These are phyloP conservation scores for Fagus sylvatica DNA, from an alignment of 306 rosid genomes.

Conservation along the genomic window DNA sequence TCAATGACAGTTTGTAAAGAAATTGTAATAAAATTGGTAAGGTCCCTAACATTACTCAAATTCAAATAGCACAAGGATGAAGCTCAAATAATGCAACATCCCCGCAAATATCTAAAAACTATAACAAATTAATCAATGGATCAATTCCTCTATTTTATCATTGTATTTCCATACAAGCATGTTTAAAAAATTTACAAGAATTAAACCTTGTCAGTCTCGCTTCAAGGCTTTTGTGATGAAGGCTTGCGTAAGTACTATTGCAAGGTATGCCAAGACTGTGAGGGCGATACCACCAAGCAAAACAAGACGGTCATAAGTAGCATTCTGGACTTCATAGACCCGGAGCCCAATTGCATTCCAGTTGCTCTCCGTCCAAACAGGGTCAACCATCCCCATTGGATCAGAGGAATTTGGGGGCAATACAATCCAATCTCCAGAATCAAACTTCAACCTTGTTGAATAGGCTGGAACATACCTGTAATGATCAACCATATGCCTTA, in stretches of 20 bases:
- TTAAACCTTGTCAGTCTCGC: slow-evolving; percentile 53
- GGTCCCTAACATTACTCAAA: too few relatives aligned
- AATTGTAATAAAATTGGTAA: too few relatives aligned
- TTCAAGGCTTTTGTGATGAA: slow-evolving; percentile 61
- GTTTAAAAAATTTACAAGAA: background rate
- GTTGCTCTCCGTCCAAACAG: slow-evolving; percentile 96
- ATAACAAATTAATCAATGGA: slow-evolving; percentile 17
- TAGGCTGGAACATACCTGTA: slow-evolving; percentile 93
- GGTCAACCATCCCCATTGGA: slow-evolving; percentile 65
- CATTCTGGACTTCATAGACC: slow-evolving; percentile 59
- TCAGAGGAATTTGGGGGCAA: slow-evolving; percentile 75
- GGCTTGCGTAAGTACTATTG: slow-evolving; percentile 52
- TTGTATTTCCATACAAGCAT: slow-evolving; percentile 23
- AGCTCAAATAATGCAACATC: slow-evolving; percentile 42
- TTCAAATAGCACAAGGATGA: slow-evolving; percentile 35
- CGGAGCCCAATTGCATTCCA: slow-evolving; percentile 81
- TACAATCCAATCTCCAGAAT: slow-evolving; percentile 73
- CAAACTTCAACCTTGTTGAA: slow-evolving; percentile 70
- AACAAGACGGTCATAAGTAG: slow-evolving; percentile 61
- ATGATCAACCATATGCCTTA: slow-evolving; percentile 23
- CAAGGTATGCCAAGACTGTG: slow-evolving; percentile 66
- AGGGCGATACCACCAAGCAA: slow-evolving; percentile 64
- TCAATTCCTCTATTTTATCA: slow-evolving; percentile 18
- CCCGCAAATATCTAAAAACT: slow-evolving; percentile 24
- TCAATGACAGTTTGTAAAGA: too few relatives aligned